A percentile compares a stretch with the other conserved stretches of the same genome.
phyloP scores from a whole-genome alignment of 202 grass and related monocot species.

The Zizania palustris region DNA sequence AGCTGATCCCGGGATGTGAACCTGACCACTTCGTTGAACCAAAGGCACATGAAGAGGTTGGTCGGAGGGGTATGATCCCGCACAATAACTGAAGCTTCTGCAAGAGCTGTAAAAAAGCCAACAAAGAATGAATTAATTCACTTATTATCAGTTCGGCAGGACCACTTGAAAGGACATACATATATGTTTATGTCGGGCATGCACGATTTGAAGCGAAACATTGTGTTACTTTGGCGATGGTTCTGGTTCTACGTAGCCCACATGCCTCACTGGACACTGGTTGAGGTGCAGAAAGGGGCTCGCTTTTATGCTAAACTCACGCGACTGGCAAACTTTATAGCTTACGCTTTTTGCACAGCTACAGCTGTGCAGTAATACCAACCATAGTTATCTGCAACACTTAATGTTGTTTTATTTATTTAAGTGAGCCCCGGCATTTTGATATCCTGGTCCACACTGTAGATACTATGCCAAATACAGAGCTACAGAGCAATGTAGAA shows the following conservation, averaged over 20 bases:
- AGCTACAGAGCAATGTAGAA: background rate
- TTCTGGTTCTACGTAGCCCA: conserved; percentile 38
- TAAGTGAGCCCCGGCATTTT: conserved; percentile 8
- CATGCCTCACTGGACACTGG: conserved; percentile 22
- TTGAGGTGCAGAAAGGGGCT: conserved; percentile 47
- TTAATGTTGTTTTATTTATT: conserved; percentile 14
- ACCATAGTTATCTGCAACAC: conserved; percentile 17
- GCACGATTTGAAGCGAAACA: conserved; percentile 23
- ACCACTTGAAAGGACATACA: conserved; percentile 37
- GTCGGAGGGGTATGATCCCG: conserved; percentile 72
- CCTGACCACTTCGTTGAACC: conserved; percentile 92
- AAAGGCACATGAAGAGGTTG: conserved; percentile 88
- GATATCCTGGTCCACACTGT: background rate
- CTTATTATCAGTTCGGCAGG: conserved; percentile 38
- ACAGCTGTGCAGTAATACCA: conserved; percentile 27
- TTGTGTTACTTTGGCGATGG: conserved; percentile 35
- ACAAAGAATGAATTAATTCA: conserved; percentile 21
- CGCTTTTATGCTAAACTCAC: conserved; percentile 54
- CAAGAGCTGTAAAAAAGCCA: conserved; percentile 62
- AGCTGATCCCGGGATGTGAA: conserved; percentile 92
- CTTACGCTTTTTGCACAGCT: conserved; percentile 51
- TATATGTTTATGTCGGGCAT: background rate
- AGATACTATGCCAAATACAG: background rate
- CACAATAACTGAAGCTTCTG: conserved; percentile 84
- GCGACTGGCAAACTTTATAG: conserved; percentile 48